These are phyloP conservation scores for Echites panduratus DNA, from an alignment of 257 asterid species.

Conservation along the genomic window DNA sequence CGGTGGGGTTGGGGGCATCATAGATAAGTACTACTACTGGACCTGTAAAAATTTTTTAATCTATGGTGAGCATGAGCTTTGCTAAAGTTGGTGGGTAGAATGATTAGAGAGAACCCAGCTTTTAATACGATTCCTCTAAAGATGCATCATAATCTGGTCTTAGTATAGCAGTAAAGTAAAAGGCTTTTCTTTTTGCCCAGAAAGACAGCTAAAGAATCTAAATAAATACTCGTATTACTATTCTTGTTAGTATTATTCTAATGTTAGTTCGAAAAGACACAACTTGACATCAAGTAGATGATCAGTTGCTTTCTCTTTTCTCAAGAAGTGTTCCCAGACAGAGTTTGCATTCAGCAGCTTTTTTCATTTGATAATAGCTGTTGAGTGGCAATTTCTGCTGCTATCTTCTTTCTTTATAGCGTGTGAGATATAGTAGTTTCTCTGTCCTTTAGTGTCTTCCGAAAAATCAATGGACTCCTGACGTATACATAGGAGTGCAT, in stretches of 20 bases:
- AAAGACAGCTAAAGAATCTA: constrained; percentile 19
- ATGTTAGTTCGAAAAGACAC: constrained; percentile 24
- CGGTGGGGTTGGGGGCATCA: neutral
- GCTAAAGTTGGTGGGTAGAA: constrained; percentile 50
- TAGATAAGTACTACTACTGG: too few species aligned
- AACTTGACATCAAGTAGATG: constrained; percentile 4
- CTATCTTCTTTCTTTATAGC: neutral
- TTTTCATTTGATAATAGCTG: neutral
- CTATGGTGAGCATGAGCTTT: neutral
- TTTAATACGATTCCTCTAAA: constrained; percentile 19
- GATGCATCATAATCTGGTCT: constrained; percentile 14
- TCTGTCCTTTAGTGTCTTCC: neutral
- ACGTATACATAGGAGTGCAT: too few species aligned
- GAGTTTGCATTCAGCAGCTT: neutral
- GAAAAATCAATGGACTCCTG: too few species aligned
- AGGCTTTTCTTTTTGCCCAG: constrained; percentile 18
- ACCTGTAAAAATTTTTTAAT: neutral
- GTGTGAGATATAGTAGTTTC: too few species aligned
- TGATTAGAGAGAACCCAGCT: constrained; percentile 36
- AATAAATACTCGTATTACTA: neutral
- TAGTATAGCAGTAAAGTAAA: constrained; percentile 18
- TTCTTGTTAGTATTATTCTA: too few species aligned
- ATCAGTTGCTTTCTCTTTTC: constrained; percentile 10
- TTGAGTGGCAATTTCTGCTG: neutral
- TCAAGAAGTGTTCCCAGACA: constrained; percentile 15